phyloP scores from a whole-genome alignment of 345 rosid species.

The Kernera saxatilis region DNA sequence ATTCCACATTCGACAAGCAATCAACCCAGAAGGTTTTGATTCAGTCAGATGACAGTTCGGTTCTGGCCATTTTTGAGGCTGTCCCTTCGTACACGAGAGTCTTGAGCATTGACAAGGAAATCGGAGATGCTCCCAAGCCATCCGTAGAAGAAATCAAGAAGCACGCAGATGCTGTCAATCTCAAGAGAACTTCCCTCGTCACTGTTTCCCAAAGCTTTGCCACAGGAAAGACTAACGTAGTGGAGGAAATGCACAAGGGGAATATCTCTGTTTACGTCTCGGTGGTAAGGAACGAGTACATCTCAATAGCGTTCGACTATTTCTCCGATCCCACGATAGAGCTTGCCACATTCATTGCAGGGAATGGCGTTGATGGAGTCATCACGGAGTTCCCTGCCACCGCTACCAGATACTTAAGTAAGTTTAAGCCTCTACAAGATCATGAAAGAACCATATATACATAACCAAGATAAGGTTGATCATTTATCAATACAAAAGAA shows the following conservation, averaged over 20 bases:
- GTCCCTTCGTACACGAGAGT: conserved; percentile 52
- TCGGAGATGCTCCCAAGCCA: conserved; percentile 50
- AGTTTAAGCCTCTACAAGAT: conserved; percentile 24
- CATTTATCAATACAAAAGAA: too few relatives aligned
- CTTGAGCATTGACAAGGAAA: conserved; percentile 35
- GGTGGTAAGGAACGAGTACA: conserved; percentile 55
- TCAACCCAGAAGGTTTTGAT: conserved; percentile 62
- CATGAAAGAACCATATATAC: background rate
- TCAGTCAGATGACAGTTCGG: conserved; percentile 72
- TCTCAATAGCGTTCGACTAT: conserved; percentile 62
- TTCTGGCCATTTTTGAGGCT: conserved; percentile 45
- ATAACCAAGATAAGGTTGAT: background rate
- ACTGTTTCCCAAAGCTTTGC: conserved; percentile 36
- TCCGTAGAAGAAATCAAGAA: conserved; percentile 60
- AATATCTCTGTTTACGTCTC: conserved; percentile 66
- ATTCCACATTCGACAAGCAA: conserved; percentile 66
- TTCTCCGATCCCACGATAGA: conserved; percentile 62
- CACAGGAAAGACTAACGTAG: conserved; percentile 35
- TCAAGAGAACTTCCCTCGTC: conserved; percentile 42
- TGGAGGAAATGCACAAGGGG: conserved; percentile 50
- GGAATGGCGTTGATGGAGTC: conserved; percentile 54
- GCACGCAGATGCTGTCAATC: conserved; percentile 54
- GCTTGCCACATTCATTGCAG: conserved; percentile 55
- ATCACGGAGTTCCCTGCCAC: conserved; percentile 78
- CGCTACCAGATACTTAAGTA: conserved; percentile 62